Percentiles rank a stretch among this genome's conserved stretches.
Evolutionary conservation across 176 grass and related monocot genomes (phyloP).

Genomic region (Aegilops tauschii): DNA sequence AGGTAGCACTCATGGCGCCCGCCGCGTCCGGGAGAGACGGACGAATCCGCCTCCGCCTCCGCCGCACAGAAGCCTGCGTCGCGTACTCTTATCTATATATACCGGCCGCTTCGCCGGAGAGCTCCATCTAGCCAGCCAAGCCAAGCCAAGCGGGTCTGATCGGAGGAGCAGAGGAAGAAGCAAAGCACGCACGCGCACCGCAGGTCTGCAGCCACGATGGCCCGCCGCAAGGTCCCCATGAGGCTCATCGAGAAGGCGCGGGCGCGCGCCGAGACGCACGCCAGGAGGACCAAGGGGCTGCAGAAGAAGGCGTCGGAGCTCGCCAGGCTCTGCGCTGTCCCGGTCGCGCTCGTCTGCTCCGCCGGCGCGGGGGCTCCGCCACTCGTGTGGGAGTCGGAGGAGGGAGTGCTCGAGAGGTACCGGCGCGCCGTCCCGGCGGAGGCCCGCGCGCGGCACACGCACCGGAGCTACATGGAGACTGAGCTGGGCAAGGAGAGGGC

Average conservation of each 20-base stretch:
- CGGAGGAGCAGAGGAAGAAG: not conserved
- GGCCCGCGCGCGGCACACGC: constrained; percentile 18
- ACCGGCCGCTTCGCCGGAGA: not conserved
- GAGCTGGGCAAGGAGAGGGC: constrained; percentile 16
- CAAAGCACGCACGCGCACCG: not conserved
- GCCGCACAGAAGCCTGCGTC: not conserved
- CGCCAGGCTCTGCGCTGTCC: constrained; percentile 14
- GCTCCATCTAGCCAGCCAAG: not conserved
- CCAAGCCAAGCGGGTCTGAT: too few relatives aligned
- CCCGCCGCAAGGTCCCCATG: not conserved
- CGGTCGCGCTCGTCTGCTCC: constrained; percentile 18
- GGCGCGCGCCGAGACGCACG: not conserved
- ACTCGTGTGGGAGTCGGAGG: constrained; percentile 26
- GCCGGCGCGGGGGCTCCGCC: not conserved
- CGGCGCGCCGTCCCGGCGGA: not conserved
- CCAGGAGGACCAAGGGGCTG: not conserved
- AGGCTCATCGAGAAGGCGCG: not conserved
- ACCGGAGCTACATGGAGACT: not conserved
- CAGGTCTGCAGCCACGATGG: not conserved
- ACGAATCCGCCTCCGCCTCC: not conserved
- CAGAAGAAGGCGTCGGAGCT: constrained; percentile 17
- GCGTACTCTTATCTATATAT: not conserved
- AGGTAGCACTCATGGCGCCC: not conserved
- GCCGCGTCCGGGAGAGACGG: not conserved
- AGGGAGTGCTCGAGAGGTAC: constrained; percentile 27